A percentile compares a stretch with the other conserved stretches of the same genome.
phyloP scores from a whole-genome alignment of 2,329 filamentous ascomycete genomes.

The Paraconiothyrium brasiliense region DNA sequence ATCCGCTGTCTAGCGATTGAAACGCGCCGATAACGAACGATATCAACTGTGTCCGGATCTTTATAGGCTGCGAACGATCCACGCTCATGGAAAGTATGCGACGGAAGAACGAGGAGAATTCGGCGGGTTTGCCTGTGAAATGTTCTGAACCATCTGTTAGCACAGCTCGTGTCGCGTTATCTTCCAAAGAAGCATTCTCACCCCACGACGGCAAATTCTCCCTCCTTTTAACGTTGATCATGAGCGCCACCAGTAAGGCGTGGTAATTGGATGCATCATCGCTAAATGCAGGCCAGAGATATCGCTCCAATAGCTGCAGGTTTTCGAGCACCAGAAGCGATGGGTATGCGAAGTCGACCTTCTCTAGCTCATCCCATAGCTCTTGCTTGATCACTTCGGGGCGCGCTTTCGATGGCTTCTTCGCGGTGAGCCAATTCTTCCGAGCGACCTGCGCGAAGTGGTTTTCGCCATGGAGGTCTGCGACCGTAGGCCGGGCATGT shows the following conservation, averaged over 20 bases:
- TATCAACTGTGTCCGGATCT: conserved; percentile 78
- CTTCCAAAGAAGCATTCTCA: conserved; percentile 52
- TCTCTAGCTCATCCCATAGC: conserved; percentile 89
- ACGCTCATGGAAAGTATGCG: conserved; percentile 88
- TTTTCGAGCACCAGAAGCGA: conserved; percentile 87
- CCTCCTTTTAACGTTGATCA: conserved; percentile 87
- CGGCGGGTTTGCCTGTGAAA: conserved; percentile 78
- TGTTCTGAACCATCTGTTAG: conserved; percentile 64
- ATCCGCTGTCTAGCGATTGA: conserved; percentile 86
- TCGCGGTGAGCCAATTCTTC: conserved; percentile 81
- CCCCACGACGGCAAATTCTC: conserved; percentile 90
- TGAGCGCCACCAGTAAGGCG: conserved; percentile 83
- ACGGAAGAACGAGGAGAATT: conserved; percentile 90
- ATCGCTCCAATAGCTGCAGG: conserved; percentile 88
- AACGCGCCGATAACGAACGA: conserved; percentile 91
- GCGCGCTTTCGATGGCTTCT: conserved; percentile 74
- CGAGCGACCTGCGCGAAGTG: conserved; percentile 75
- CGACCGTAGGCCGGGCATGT: conserved; percentile 68
- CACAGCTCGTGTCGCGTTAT: conserved; percentile 20
- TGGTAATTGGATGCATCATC: conserved; percentile 92
- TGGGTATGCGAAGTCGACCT: conserved; percentile 78
- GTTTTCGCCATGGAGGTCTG: conserved; percentile 75
- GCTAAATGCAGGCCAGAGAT: conserved; percentile 92
- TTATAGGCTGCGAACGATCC: conserved; percentile 55
- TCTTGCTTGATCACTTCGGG: conserved; percentile 82